phyloP scores from a whole-genome alignment of 2,329 filamentous ascomycete species.

The Verticillium klebahnii region DNA sequence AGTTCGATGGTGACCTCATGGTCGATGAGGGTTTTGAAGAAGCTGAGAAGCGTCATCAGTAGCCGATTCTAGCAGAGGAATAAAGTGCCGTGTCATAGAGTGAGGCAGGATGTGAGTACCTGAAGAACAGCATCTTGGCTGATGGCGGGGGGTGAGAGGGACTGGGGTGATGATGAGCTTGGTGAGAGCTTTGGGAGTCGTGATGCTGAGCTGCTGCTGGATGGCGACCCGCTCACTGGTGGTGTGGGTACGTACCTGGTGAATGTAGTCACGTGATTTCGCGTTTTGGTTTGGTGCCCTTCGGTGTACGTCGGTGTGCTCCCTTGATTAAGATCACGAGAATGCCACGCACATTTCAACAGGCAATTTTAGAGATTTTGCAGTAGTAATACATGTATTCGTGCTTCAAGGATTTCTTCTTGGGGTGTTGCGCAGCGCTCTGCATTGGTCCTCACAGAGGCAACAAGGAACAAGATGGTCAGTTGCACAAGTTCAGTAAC shows the following conservation, averaged over 20 bases:
- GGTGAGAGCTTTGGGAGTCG: not conserved
- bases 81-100: not conserved
- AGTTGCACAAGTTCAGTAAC: not conserved
- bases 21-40: constrained; percentile 98
- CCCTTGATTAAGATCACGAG: too few species aligned
- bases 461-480: too few species aligned
- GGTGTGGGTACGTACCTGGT: not conserved
- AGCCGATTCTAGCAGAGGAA: not conserved
- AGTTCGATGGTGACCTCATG: constrained; percentile 96
- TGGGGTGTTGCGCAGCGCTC: too few species aligned
- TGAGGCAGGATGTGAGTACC: constrained; percentile 18
- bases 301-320: not conserved
- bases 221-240: not conserved
- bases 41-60: constrained; percentile 47
- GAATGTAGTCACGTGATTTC: not conserved
- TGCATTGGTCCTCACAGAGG: too few species aligned
- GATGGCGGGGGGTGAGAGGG: not conserved
- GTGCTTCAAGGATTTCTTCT: too few species aligned
- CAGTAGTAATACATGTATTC: too few species aligned
- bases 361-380: too few species aligned
- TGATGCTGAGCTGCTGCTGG: not conserved
- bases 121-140: constrained; percentile 40
- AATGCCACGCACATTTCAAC: too few species aligned
- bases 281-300: not conserved
- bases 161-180: not conserved